phyloP scores from a whole-genome alignment of 2,329 filamentous ascomycete genomes.

The Fusarium lateritium region DNA sequence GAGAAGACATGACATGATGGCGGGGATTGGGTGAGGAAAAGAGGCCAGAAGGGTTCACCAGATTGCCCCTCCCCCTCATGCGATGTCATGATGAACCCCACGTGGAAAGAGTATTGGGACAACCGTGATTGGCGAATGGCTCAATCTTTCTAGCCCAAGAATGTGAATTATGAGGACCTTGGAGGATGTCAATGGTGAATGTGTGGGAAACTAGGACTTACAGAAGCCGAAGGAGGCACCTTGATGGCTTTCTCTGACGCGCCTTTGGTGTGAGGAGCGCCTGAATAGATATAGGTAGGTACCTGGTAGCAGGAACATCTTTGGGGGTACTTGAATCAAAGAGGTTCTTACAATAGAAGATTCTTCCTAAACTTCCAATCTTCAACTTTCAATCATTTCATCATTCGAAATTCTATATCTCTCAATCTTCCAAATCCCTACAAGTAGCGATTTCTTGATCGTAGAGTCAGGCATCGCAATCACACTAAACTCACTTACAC shows the following conservation, averaged over 20 bases:
- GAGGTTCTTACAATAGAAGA: constrained; percentile 16
- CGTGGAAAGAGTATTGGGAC: not conserved
- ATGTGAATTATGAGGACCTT: constrained; percentile 21
- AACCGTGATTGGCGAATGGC: constrained; percentile 32
- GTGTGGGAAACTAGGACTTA: not conserved
- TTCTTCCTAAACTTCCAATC: not conserved
- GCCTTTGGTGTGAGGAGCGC: constrained; percentile 12
- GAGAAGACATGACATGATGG: constrained; percentile 21
- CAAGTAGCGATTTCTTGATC: not conserved
- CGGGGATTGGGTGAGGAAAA: constrained; percentile 6
- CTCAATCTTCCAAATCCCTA: not conserved
- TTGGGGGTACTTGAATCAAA: constrained; percentile 21
- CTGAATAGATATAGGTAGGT: constrained; percentile 7
- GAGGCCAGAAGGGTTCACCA: constrained; percentile 40
- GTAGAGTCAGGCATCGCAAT: not conserved
- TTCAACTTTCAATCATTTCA: not conserved
- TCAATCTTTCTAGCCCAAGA: not conserved
- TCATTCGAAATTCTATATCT: not conserved
- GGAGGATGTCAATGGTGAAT: constrained; percentile 15
- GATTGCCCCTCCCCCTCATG: constrained; percentile 33
- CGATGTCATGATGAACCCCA: constrained; percentile 36
- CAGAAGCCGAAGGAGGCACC: constrained; percentile 22
- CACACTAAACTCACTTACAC: constrained; percentile 11
- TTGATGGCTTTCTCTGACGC: constrained; percentile 36
- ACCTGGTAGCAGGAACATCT: not conserved